Conservation (phyloP, 768 basidiomycete genomes). For the Lyophyllum atratum region DNA sequence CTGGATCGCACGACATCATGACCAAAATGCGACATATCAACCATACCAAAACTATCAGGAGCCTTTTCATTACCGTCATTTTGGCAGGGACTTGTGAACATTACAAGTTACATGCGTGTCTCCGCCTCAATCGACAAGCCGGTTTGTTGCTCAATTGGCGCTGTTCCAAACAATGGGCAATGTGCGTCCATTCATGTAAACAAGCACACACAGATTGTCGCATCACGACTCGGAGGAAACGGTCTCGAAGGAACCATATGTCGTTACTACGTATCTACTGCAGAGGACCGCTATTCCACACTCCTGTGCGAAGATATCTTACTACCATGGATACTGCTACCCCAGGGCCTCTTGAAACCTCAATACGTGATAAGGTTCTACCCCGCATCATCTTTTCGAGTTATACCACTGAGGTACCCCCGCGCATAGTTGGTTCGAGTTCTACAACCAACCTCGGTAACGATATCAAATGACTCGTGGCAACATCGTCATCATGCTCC, state of each 20-base stretch:
- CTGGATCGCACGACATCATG: no score
- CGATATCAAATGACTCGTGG: constrained; percentile 80
- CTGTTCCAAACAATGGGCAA: no score
- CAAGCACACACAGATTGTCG: background rate
- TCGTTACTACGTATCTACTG: constrained; percentile 17
- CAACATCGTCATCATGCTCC: constrained; percentile 83
- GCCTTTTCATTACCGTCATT: no score
- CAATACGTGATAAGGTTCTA: constrained; percentile 61
- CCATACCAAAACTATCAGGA: background rate
- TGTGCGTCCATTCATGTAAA: no score
- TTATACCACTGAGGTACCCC: constrained; percentile 17
- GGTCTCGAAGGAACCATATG: constrained; percentile 16
- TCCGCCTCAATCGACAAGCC: no score
- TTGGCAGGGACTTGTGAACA: no score
- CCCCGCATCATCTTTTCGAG: constrained; percentile 16
- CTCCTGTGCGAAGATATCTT: constrained; percentile 10
- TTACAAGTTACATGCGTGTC: no score
- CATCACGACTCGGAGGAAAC: background rate
- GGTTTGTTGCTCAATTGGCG: no score
- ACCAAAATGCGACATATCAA: no score
- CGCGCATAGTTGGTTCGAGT: constrained; percentile 56
- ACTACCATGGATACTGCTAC: constrained; percentile 23
- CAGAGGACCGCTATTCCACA: constrained; percentile 5
- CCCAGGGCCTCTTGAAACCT: constrained; percentile 56
- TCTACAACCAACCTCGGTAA: constrained; percentile 63